Evolutionary conservation across 805 yeast genomes (phyloP), one percentile per base, ranked within the genome.

Genomic region (Kazachstania martiniae): DNA sequence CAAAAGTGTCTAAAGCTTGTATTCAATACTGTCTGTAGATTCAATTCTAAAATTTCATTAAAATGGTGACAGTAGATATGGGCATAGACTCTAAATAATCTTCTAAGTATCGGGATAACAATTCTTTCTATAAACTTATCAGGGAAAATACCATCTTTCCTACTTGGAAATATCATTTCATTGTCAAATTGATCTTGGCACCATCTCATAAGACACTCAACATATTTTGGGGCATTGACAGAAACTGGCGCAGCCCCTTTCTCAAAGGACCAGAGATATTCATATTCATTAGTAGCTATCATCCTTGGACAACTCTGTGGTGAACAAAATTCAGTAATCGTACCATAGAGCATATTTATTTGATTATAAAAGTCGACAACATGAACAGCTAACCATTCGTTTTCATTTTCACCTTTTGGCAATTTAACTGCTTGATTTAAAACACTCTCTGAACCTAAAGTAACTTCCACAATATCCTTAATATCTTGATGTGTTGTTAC

Each of bases 1-100:
- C 86, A 85, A 51, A 86, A 91, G 56, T 89, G 98, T 61, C 93
- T 91, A 49, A 89, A 73, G 48, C 94, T 80, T 5, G 98, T 89
- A 53, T 91, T 91, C 43, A 89, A 66, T 47, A 89, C 94, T 9
- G 94, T 81, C 55, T 87, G 95, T 46, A 89, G 63, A 2, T 95
- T 95, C 44, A 91, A 66, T 53, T 87, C 97, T 25, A 86, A 73
- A 36, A 91, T 82, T 58, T 89, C 95, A 53, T 86, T 95, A 58
- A 91, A 89, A 56, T 91, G 99, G 52, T 91, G 97, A 52, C 98
- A 91, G 58, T 91, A 91, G 27, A 91, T 83, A 59, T 91, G 99
- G 1, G 98, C 97, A 51, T 91, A 91, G 3, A 91, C 86, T 53
- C 98, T 70, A 59, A 87, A 91, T 31, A 91, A 64, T 43, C 98